Conservation (phyloP, 1,284 basidiomycete genomes). For the Trametes pubescens region DNA sequence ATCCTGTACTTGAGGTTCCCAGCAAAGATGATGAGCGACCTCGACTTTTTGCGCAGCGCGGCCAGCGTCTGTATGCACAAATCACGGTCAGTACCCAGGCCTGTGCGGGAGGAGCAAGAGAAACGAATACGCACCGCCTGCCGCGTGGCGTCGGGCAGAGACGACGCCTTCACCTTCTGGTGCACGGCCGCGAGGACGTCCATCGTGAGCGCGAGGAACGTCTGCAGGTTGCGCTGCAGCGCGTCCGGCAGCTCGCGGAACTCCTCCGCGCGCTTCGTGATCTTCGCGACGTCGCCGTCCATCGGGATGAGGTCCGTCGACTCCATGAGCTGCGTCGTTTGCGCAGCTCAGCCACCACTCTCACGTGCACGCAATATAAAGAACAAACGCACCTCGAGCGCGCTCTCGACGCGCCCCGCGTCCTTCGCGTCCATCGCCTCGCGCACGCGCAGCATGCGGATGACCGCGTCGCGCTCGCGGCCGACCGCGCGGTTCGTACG, state of each 20-base stretch:
- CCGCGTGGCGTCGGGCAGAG: constrained; percentile 74
- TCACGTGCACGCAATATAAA: background rate
- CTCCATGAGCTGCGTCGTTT: constrained; percentile 75
- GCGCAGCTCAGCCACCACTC: background rate
- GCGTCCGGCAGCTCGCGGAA: constrained; percentile 90
- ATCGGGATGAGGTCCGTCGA: constrained; percentile 91
- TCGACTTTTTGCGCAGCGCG: constrained; percentile 73
- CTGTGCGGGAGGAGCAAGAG: constrained; percentile 8
- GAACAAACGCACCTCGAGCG: constrained; percentile 73
- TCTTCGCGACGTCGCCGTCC: constrained; percentile 85
- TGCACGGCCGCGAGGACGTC: constrained; percentile 87
- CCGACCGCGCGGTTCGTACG: constrained; percentile 78
- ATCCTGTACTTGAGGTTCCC: constrained; percentile 89
- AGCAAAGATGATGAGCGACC: constrained; percentile 88
- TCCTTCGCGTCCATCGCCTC: constrained; percentile 84
- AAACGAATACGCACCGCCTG: constrained; percentile 68
- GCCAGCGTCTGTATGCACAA: constrained; percentile 62
- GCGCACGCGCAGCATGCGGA: constrained; percentile 83
- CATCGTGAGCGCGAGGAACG: constrained; percentile 94
- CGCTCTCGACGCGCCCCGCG: constrained; percentile 76
- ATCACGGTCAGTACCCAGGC: constrained; percentile 17
- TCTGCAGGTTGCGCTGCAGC: constrained; percentile 89
- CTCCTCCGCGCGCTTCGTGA: constrained; percentile 89
- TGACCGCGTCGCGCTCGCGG: constrained; percentile 80
- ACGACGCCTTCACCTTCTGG: constrained; percentile 77